A percentile compares a stretch with the other conserved stretches of the same genome.
Evolutionary conservation across 2,329 filamentous ascomycete genomes (phyloP).

Genomic region (Fusarium secorum): DNA sequence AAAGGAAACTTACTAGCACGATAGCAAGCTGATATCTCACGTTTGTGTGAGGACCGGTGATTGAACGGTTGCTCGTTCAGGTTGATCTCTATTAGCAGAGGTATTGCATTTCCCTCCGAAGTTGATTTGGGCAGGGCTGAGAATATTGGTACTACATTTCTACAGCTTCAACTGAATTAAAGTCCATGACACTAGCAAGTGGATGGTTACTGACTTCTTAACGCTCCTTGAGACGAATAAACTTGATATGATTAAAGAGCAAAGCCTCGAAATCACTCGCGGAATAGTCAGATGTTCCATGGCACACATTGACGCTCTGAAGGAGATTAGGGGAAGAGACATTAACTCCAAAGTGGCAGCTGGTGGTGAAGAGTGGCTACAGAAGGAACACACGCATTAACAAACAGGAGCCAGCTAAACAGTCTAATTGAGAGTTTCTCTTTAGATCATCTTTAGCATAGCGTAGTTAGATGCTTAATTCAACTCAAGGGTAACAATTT

Average conservation of each 20-base stretch:
- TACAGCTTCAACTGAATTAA: neutral
- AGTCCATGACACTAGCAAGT: neutral
- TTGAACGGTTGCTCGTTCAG: neutral
- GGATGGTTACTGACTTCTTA: neutral
- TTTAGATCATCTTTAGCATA: neutral
- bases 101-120: neutral
- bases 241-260: neutral
- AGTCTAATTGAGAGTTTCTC: neutral
- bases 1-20: neutral
- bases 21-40: neutral
- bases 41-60: neutral
- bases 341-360: neutral
- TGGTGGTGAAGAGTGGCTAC: neutral
- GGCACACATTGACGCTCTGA: neutral
- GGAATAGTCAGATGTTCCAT: neutral
- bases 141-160: neutral
- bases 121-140: neutral
- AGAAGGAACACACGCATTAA: neutral
- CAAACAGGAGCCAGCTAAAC: neutral
- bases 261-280: neutral
- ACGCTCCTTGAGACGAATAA: too few species aligned
- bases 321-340: neutral
- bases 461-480: neutral
- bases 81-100: neutral
- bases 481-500: neutral